Conservation (phyloP, 371 early-diverging fungal species). For the Dinochytrium kinnereticum region DNA sequence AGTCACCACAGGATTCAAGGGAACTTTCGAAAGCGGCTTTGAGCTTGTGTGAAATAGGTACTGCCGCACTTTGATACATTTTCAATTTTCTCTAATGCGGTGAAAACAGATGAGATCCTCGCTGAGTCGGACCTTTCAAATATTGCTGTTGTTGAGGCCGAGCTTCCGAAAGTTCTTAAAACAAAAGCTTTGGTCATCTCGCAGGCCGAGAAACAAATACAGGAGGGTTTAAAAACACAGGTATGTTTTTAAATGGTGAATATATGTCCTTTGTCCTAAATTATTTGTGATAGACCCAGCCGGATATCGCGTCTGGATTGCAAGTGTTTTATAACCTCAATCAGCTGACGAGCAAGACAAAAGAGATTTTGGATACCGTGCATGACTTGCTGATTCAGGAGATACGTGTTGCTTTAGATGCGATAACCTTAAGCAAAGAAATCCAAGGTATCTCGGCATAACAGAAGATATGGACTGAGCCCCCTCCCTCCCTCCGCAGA, state of each 20-base stretch:
- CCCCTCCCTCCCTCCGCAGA: not conserved
- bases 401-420: constrained; percentile 67
- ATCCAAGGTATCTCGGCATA: constrained; percentile 56
- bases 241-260: constrained; percentile 18
- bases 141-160: constrained; percentile 66
- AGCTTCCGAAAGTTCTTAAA: constrained; percentile 55
- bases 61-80: too few relatives aligned
- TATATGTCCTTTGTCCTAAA: not conserved
- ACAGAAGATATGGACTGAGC: not conserved
- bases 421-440: constrained; percentile 67
- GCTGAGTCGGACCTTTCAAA: constrained; percentile 69
- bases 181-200: constrained; percentile 55
- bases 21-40: constrained; percentile 53
- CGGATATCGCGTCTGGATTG: constrained; percentile 74
- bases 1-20: constrained; percentile 59
- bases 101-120: constrained; percentile 48
- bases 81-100: too few relatives aligned
- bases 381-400: constrained; percentile 58
- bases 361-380: constrained; percentile 53
- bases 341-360: constrained; percentile 56
- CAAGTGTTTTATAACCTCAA: constrained; percentile 78
- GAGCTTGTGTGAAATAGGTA: constrained; percentile 39
- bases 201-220: constrained; percentile 62
- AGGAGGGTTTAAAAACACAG: constrained; percentile 63
- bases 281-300: constrained; percentile 56